These are phyloP conservation scores for Yamadazyma olivae DNA, from an alignment of 805 yeast genomes.

Conservation along the genomic window DNA sequence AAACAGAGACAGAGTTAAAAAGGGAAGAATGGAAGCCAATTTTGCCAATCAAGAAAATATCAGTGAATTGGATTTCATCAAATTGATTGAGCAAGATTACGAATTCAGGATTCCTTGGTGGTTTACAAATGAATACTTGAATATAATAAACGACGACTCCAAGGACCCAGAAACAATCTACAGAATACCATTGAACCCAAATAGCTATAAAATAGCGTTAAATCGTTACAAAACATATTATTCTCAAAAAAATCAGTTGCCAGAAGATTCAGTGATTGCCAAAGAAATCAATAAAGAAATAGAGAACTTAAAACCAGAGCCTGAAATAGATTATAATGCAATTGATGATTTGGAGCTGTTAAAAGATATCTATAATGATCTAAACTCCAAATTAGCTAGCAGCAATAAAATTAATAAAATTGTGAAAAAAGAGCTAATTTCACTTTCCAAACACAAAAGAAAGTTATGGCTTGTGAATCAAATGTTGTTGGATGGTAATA, in stretches of 20 bases:
- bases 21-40: conserved; percentile 24
- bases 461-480: conserved; percentile 42
- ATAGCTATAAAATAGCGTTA: conserved; percentile 32
- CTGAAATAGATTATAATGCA: conserved; percentile 11
- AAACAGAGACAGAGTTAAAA: conserved; percentile 27
- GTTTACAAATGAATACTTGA: conserved; percentile 29
- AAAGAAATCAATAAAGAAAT: conserved; percentile 1
- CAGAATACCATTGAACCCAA: conserved; percentile 27
- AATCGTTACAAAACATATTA: conserved; percentile 25
- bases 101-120: conserved; percentile 41
- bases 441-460: conserved; percentile 27
- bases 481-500: conserved; percentile 40
- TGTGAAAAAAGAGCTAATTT: conserved; percentile 26
- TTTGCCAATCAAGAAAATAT: conserved; percentile 21
- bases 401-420: conserved; percentile 36
- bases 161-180: conserved; percentile 16
- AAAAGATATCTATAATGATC: conserved; percentile 20
- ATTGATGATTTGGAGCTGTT: conserved; percentile 14
- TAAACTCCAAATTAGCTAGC: conserved; percentile 34
- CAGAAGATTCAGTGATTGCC: conserved; percentile 1
- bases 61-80: conserved; percentile 25
- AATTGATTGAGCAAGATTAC: conserved; percentile 30
- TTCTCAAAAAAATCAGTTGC: background rate
- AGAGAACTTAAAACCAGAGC: background rate
- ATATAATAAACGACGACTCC: conserved; percentile 18